Evolutionary conservation across 352 stramenopile species (phyloP), one percentile per base, ranked within the genome.

Genomic region (Phytophthora idaei): DNA sequence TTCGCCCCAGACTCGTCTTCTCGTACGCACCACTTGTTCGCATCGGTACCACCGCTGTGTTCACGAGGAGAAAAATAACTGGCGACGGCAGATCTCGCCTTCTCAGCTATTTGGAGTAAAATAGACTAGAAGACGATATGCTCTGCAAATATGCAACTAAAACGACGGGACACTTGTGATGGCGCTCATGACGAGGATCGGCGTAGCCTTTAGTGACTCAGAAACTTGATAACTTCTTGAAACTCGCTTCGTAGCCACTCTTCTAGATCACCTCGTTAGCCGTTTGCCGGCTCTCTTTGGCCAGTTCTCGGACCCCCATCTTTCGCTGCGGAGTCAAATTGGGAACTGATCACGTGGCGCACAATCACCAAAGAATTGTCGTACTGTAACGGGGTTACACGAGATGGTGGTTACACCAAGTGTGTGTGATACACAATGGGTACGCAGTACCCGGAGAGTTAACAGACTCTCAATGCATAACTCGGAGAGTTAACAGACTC

Each of bases 211-310:
- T 21, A 21, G 17, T 21, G 17, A 21, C 17, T 0, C 17, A 21
- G 0, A 21, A 65, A 0, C 54, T 39, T 4, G 28, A 11, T 21
- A 65, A 58, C 37, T 39, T 59, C 12, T 51, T 65, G 5, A 65
- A 58, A 28, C 27, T 65, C 2, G 57, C 56, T 5, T 65, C n/a
- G 57, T 58, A 65, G 3, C 46, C 48, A 11, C 21, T 57, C 47
- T 57, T 58, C 57, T 58, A 52, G 47, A 58, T 52, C 10, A 63
- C 45, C 4, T 21, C 29, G 0, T 53, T 65, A 37, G 37, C 47
- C 42, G 48, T 58, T 49, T 1, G 6, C 32, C 8, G 2, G 6
- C 45, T 6, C 9, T 14, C 6, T 53, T 53, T 21, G 7, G 11
- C 47, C 14, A 53, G 6, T 4, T 53, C 28, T 34, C 7, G 1